phyloP scores from a whole-genome alignment of 129 eudicot species.

The Rutidosis leptorrhynchoides region DNA sequence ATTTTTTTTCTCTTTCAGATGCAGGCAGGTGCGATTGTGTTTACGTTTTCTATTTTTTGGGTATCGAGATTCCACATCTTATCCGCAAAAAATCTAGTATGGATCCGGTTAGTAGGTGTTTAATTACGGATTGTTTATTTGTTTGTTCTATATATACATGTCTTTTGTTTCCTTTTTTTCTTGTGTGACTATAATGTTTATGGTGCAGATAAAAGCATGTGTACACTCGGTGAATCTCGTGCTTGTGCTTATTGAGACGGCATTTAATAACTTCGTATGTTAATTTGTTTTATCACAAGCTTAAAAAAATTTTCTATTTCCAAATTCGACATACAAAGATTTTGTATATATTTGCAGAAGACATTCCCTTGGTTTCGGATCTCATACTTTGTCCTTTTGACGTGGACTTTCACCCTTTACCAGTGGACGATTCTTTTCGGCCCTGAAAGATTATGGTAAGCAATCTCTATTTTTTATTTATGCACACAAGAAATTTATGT shows the following conservation, averaged over 20 bases:
- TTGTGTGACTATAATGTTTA: background rate
- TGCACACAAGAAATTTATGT: background rate
- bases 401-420: slow-evolving; percentile 59
- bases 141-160: background rate
- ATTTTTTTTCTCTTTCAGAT: slow-evolving; percentile 40
- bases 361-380: slow-evolving; percentile 92
- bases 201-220: slow-evolving; percentile 60
- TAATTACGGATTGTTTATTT: background rate
- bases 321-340: background rate
- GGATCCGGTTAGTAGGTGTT: slow-evolving; percentile 74
- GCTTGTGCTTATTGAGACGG: slow-evolving; percentile 79
- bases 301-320: background rate
- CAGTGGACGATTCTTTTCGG: slow-evolving; percentile 84
- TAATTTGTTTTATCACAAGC: background rate
- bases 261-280: slow-evolving; percentile 73
- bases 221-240: slow-evolving; percentile 82
- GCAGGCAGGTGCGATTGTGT: slow-evolving; percentile 96
- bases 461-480: background rate
- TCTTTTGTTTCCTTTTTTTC: background rate
- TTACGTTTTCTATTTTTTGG: slow-evolving; percentile 89
- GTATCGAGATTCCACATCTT: slow-evolving; percentile 70
- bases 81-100: slow-evolving; percentile 57
- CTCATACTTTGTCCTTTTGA: slow-evolving; percentile 82
- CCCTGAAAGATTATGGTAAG: slow-evolving; percentile 59
- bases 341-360: slow-evolving; percentile 55